Base-by-base conservation (phyloP, 2,329 filamentous ascomycete species). In the Purpureocillium takamizusanense region DNA sequence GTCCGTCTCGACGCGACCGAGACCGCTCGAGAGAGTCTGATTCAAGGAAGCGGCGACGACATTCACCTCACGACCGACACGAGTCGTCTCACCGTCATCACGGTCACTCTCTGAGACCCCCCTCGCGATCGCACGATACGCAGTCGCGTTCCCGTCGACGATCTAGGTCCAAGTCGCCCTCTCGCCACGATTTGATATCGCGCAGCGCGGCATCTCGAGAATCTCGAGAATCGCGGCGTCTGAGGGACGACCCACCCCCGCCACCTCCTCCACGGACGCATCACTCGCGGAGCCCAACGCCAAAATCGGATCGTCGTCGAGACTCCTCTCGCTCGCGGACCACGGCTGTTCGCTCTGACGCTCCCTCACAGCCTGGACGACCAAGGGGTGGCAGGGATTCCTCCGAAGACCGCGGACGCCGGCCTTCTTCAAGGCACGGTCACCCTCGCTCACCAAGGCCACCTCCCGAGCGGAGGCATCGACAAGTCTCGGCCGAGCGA, bases 11-110 rank as follows among this genome's bases (percentile, higher is more conserved):
- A 55, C 57, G 57, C 39, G 58, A 55, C 33, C 57, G 60, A 36
- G 61, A 61, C 41, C 61, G 59, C 42, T 63, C 62, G 44, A 60
- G 60, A 40, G 62, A 65, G 36, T 52, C 50, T 21, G 40, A 49
- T 2, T 51, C 51, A 2, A 55, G 51, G 44, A 56, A 54, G 36
- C 54, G 55, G 40, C 49, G 52, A 16, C 57, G 53, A 9, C 54
- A 49, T 31, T 57, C 59, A 14, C 52, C 60, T 16, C 54, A 55
- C 42, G 53, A 60, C 32, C 54, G 51, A 37, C 52, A 52, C 21
- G 52, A 50, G 38, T 39, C 49, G 31, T 56, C 59, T 7, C 52
- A 58, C 37, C 59, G 51, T 31, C 57, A 50, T 33, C 51, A 50
- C 44, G 43, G 38, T 23, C 52, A 49, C 23, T 52, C 57, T 13